Evolutionary conservation across 1,284 basidiomycete species (phyloP).

Genomic region (Ceratobasidium sp.): DNA sequence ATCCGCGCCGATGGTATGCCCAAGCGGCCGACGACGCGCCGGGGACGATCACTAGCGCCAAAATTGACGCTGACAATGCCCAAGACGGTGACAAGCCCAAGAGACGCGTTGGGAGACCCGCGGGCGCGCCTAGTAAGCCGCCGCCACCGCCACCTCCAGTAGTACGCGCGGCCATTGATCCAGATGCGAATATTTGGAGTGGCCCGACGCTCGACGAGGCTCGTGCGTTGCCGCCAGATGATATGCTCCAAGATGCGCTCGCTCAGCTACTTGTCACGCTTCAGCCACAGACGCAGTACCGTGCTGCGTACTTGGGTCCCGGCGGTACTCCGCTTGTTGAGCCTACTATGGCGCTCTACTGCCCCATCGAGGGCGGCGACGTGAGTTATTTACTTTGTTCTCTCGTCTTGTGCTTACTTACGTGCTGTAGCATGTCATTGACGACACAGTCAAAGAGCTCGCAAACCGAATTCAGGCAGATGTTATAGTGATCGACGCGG

Average conservation of each 20-base stretch:
- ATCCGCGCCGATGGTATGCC: constrained; percentile 17
- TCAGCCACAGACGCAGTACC: constrained; percentile 83
- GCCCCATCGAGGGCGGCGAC: constrained; percentile 87
- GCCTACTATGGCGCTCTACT: constrained; percentile 84
- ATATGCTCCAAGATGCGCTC: constrained; percentile 77
- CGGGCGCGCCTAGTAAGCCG: constrained; percentile 31
- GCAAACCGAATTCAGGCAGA: constrained; percentile 80
- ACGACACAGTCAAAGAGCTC: constrained; percentile 81
- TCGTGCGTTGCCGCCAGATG: constrained; percentile 64
- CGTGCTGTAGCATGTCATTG: constrained; percentile 69
- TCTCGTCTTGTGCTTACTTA: constrained; percentile 1
- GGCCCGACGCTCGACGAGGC: constrained; percentile 20
- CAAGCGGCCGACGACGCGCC: constrained; percentile 24
- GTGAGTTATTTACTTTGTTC: constrained; percentile 5
- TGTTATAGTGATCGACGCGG: constrained; percentile 82
- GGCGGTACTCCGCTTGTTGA: constrained; percentile 67
- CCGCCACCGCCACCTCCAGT: constrained; percentile 26
- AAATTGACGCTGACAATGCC: constrained; percentile 5
- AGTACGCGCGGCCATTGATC: constrained; percentile 7
- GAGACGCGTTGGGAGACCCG: constrained; percentile 8
- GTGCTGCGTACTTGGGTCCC: constrained; percentile 69
- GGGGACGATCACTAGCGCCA: constrained; percentile 2
- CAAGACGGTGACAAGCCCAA: constrained; percentile 27
- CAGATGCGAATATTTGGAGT: constrained; percentile 31
- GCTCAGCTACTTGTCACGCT: constrained; percentile 80